Conservation (phyloP, 176 grass and related monocot species). For the Oryza coarctata region DNA sequence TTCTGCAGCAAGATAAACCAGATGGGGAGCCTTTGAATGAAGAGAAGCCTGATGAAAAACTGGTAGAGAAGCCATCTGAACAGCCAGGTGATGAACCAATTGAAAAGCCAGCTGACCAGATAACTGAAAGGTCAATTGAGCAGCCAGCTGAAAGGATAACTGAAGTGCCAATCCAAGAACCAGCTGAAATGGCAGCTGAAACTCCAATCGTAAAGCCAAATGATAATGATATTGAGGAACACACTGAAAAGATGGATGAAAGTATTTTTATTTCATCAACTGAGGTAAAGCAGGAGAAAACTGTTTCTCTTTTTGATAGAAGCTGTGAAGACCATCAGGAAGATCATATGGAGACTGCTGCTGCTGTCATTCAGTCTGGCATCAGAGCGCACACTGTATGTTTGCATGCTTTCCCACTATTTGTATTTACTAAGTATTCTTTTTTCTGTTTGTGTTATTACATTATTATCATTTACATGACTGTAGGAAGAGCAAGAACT, state of each 20-base stretch:
- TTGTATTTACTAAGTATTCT: slow-evolving; percentile 27
- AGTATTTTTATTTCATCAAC: slow-evolving; percentile 23
- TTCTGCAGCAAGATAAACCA: slow-evolving; percentile 14
- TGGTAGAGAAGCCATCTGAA: slow-evolving; percentile 35
- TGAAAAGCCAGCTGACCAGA: slow-evolving; percentile 47
- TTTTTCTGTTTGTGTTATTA: slow-evolving; percentile 17
- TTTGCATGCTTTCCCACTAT: slow-evolving; percentile 26
- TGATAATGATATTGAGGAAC: slow-evolving; percentile 38
- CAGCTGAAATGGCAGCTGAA: slow-evolving; percentile 35
- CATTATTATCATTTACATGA: slow-evolving; percentile 20
- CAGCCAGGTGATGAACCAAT: slow-evolving; percentile 30
- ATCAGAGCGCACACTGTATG: slow-evolving; percentile 67
- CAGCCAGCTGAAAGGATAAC: slow-evolving; percentile 36
- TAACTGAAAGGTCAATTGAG: slow-evolving; percentile 48
- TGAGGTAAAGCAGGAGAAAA: slow-evolving; percentile 48
- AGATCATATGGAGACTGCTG: slow-evolving; percentile 47
- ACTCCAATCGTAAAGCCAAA: slow-evolving; percentile 35
- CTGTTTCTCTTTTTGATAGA: slow-evolving; percentile 27
- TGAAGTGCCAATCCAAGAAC: slow-evolving; percentile 29
- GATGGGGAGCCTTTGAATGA: slow-evolving; percentile 36
- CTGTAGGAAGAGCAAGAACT: slow-evolving; percentile 68
- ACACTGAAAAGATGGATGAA: slow-evolving; percentile 43
- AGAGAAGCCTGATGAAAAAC: slow-evolving; percentile 53
- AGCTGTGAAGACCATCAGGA: slow-evolving; percentile 29
- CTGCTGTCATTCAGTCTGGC: slow-evolving; percentile 64